phyloP scores from a whole-genome alignment of 805 yeast species.

The Yamadazyma endophytica region DNA sequence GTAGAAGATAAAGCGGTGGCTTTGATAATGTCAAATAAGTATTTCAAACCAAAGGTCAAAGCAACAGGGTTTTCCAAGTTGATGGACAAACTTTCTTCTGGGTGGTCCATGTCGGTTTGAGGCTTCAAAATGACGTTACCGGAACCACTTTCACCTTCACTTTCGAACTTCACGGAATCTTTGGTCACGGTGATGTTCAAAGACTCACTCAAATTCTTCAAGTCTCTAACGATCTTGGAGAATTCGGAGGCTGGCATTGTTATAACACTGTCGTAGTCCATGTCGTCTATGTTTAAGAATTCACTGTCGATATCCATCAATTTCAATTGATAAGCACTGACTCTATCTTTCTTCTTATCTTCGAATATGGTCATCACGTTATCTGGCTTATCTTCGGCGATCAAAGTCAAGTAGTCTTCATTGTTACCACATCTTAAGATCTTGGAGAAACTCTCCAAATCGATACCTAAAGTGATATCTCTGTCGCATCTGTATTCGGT shows the following conservation, averaged over 20 bases:
- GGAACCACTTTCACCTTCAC: slow-evolving; percentile 89
- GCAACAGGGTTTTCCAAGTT: slow-evolving; percentile 83
- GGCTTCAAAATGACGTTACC: slow-evolving; percentile 88
- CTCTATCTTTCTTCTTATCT: slow-evolving; percentile 85
- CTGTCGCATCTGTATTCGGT: slow-evolving; percentile 93
- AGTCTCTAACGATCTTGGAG: slow-evolving; percentile 84
- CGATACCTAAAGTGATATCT: slow-evolving; percentile 86
- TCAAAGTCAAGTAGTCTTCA: slow-evolving; percentile 79
- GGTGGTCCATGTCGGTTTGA: slow-evolving; percentile 71
- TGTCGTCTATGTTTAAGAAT: slow-evolving; percentile 87
- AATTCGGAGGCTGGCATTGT: slow-evolving; percentile 87
- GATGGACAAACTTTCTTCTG: slow-evolving; percentile 70
- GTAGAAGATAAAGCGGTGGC: slow-evolving; percentile 75
- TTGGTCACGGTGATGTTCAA: slow-evolving; percentile 82
- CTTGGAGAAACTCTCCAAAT: slow-evolving; percentile 80
- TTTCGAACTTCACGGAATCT: slow-evolving; percentile 83
- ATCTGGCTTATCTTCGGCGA: slow-evolving; percentile 88
- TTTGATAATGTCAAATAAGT: slow-evolving; percentile 85
- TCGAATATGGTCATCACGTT: slow-evolving; percentile 78
- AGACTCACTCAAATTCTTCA: slow-evolving; percentile 83
- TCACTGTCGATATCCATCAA: slow-evolving; percentile 97
- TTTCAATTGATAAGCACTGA: slow-evolving; percentile 86
- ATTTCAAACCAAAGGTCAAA: slow-evolving; percentile 87
- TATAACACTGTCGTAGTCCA: slow-evolving; percentile 83
- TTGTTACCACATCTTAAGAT: slow-evolving; percentile 88